These are phyloP conservation scores for Pseudomicrostroma phylloplanum DNA, from an alignment of 1,284 basidiomycete genomes.

Conservation along the genomic window DNA sequence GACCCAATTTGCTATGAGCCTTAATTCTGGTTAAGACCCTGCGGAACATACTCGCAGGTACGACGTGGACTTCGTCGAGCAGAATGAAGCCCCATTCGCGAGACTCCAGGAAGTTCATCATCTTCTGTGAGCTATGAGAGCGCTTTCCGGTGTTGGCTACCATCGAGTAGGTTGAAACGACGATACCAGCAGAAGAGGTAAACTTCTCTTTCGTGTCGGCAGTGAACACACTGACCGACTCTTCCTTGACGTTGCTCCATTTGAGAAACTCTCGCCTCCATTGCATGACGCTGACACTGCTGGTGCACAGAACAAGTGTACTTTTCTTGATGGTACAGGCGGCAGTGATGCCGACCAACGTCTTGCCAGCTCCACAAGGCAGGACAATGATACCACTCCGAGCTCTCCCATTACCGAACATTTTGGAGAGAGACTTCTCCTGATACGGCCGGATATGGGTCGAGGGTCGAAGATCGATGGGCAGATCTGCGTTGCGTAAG, in stretches of 20 bases:
- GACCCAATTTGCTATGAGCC: conserved; percentile 47
- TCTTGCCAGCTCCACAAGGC: conserved; percentile 97
- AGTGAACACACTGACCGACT: conserved; percentile 49
- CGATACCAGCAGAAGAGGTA: conserved; percentile 47
- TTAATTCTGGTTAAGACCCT: conserved; percentile 51
- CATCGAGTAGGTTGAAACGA: conserved; percentile 51
- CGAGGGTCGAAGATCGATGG: conserved; percentile 49
- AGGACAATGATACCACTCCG: conserved; percentile 92
- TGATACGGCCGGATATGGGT: conserved; percentile 50
- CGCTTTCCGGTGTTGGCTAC: conserved; percentile 50
- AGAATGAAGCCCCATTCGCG: conserved; percentile 51
- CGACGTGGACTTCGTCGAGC: conserved; percentile 50
- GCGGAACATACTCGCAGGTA: conserved; percentile 50
- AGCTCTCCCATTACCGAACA: conserved; percentile 50
- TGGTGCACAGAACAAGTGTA: conserved; percentile 82
- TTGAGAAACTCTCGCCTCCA: conserved; percentile 49
- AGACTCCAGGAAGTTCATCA: conserved; percentile 51
- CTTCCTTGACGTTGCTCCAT: conserved; percentile 51
- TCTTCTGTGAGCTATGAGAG: conserved; percentile 50
- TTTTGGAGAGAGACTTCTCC: conserved; percentile 49
- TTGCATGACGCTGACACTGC: conserved; percentile 50
- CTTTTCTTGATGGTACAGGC: conserved; percentile 99
- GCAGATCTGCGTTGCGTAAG: conserved; percentile 46
- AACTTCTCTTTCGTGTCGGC: conserved; percentile 50
- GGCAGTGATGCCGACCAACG: conserved; percentile 95